Conservation (phyloP, 306 rosid genomes). For the Gillenia trifoliata region DNA sequence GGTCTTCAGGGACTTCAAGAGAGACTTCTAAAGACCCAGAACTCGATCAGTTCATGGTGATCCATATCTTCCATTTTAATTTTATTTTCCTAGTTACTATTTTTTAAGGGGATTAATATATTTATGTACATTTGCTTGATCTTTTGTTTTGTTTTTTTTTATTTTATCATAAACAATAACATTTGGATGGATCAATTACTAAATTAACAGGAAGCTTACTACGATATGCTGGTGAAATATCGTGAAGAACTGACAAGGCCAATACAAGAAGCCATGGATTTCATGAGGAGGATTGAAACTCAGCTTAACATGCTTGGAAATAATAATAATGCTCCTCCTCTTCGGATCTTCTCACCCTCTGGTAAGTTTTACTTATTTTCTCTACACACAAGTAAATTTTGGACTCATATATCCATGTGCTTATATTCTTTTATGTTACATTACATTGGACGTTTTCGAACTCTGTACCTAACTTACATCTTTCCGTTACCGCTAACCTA, state of each 20-base stretch:
- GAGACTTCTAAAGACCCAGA: slow-evolving; percentile 80
- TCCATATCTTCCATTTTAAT: not conserved
- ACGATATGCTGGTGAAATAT: slow-evolving; percentile 90
- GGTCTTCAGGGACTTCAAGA: slow-evolving; percentile 57
- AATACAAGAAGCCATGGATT: slow-evolving; percentile 93
- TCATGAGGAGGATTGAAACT: slow-evolving; percentile 78
- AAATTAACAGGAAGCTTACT: slow-evolving; percentile 73
- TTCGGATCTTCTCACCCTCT: slow-evolving; percentile 55
- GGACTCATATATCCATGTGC: not conserved
- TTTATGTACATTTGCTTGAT: not conserved
- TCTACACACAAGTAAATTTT: not conserved
- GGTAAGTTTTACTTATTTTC: slow-evolving; percentile 31
- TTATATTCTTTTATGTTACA: not conserved
- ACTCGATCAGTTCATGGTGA: slow-evolving; percentile 95
- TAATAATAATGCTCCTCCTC: slow-evolving; percentile 27
- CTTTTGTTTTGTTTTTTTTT: not conserved
- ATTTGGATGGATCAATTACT: not conserved
- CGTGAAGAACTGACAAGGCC: slow-evolving; percentile 91
- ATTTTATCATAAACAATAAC: not conserved
- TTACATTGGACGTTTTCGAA: not conserved
- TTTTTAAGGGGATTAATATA: not conserved
- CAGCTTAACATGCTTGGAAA: slow-evolving; percentile 72
- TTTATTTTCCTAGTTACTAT: not conserved
- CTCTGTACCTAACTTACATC: too few species aligned
- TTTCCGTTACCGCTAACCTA: not conserved